phyloP scores from a whole-genome alignment of 352 stramenopile species.

The Phytopythium sindhum region DNA sequence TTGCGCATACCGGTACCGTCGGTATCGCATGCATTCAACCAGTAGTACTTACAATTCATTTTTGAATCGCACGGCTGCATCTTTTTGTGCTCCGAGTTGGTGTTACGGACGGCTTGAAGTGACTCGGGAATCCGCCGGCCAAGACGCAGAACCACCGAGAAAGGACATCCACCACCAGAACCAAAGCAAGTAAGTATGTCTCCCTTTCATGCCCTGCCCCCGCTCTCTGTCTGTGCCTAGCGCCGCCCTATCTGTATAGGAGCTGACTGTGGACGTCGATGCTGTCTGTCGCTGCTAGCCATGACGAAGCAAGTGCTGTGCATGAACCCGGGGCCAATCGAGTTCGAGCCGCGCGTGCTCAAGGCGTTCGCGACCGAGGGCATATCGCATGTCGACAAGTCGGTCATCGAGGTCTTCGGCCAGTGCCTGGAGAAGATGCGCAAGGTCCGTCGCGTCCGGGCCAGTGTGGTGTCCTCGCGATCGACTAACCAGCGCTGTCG shows the following conservation, averaged over 20 bases:
- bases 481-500: background rate
- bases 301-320: conserved; percentile 78
- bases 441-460: conserved; percentile 20
- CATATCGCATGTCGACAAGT: conserved; percentile 80
- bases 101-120: conserved; percentile 3
- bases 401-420: conserved; percentile 70
- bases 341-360: conserved; percentile 76
- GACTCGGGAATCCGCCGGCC: conserved; percentile 2
- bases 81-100: background rate
- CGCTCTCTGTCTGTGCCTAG: background rate
- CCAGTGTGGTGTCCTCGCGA: background rate
- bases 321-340: conserved; percentile 83
- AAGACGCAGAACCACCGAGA: background rate
- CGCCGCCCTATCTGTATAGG: no score
- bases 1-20: no score
- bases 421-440: conserved; percentile 81
- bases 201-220: background rate
- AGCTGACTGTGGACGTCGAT: no score
- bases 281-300: background rate
- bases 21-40: background rate
- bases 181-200: background rate
- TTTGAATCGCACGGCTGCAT: conserved; percentile 6
- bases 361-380: conserved; percentile 64
- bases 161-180: conserved; percentile 1
- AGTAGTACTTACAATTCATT: background rate